Evolutionary conservation across 2,329 filamentous ascomycete genomes (phyloP).

Genomic region (Pseudocercospora fijiensis): DNA sequence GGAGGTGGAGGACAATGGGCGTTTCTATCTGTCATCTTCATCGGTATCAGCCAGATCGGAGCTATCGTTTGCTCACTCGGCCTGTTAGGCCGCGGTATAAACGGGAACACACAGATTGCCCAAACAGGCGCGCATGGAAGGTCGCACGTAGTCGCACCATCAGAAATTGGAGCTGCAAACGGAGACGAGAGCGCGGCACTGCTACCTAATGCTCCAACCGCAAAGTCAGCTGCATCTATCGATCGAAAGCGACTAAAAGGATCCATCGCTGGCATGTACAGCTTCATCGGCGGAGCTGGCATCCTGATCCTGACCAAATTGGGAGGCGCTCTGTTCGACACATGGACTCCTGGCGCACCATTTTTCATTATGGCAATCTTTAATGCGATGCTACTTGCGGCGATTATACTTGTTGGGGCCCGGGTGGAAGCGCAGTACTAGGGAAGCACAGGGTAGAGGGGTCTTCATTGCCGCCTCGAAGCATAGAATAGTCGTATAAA

Average conservation of each 20-base stretch:
- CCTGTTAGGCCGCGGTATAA: slow-evolving; percentile 76
- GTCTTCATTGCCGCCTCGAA: not conserved
- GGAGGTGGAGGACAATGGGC: slow-evolving; percentile 57
- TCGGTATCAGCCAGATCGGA: slow-evolving; percentile 92
- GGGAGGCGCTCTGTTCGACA: slow-evolving; percentile 83
- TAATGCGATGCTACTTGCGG: slow-evolving; percentile 68
- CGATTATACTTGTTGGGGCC: slow-evolving; percentile 32
- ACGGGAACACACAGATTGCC: slow-evolving; percentile 43
- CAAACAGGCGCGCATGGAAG: not conserved
- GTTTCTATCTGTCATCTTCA: slow-evolving; percentile 71
- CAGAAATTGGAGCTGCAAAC: slow-evolving; percentile 11
- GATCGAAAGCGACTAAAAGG: slow-evolving; percentile 69
- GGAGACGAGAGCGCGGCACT: slow-evolving; percentile 33
- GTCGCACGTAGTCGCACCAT: not conserved
- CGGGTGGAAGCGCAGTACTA: slow-evolving; percentile 22
- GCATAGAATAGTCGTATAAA: not conserved
- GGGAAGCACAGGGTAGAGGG: slow-evolving; percentile 13
- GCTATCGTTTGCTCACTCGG: slow-evolving; percentile 95
- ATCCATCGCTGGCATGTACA: slow-evolving; percentile 92
- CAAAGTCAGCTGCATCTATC: not conserved
- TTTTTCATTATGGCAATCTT: slow-evolving; percentile 95
- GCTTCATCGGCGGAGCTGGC: slow-evolving; percentile 81
- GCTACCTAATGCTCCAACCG: slow-evolving; percentile 17
- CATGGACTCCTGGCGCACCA: slow-evolving; percentile 68
- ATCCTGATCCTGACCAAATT: slow-evolving; percentile 90